Percentiles rank a stretch among this genome's conserved stretches.
These are phyloP conservation scores for Eucalyptus brandiana DNA, from an alignment of 345 rosid genomes.

Conservation along the genomic window DNA sequence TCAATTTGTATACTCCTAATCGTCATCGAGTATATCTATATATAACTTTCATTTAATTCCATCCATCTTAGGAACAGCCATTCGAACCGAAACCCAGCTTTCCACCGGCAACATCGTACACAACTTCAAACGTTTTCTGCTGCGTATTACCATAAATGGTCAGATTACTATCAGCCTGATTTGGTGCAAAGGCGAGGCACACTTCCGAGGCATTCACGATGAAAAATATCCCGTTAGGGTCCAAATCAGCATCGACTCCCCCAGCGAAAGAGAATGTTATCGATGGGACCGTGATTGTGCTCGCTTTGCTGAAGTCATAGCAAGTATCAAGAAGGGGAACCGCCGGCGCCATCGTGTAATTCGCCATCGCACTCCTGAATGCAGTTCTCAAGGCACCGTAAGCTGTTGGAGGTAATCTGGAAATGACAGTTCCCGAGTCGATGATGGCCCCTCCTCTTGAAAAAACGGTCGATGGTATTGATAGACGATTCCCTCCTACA, in stretches of 20 bases:
- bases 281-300: neutral
- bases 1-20: neutral
- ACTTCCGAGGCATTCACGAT: fast-evolving
- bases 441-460: neutral
- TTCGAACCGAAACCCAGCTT: slow-evolving; percentile 1
- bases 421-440: slow-evolving; percentile 16
- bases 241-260: neutral
- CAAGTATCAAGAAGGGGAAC: neutral
- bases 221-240: neutral
- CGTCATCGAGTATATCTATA: neutral
- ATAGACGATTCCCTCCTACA: neutral
- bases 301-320: slow-evolving; percentile 1
- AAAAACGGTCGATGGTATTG: neutral
- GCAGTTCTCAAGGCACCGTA: neutral
- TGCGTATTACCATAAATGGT: slow-evolving; percentile 2
- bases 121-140: slow-evolving; percentile 5
- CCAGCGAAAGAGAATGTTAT: neutral
- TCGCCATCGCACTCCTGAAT: neutral
- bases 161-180: neutral
- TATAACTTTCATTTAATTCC: neutral
- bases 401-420: slow-evolving; percentile 4
- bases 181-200: slow-evolving; percentile 1
- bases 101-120: neutral
- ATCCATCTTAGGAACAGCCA: neutral
- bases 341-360: neutral